These are phyloP conservation scores for Globisporangium orthogonon DNA, from an alignment of 352 stramenopile species.

Conservation along the genomic window DNA sequence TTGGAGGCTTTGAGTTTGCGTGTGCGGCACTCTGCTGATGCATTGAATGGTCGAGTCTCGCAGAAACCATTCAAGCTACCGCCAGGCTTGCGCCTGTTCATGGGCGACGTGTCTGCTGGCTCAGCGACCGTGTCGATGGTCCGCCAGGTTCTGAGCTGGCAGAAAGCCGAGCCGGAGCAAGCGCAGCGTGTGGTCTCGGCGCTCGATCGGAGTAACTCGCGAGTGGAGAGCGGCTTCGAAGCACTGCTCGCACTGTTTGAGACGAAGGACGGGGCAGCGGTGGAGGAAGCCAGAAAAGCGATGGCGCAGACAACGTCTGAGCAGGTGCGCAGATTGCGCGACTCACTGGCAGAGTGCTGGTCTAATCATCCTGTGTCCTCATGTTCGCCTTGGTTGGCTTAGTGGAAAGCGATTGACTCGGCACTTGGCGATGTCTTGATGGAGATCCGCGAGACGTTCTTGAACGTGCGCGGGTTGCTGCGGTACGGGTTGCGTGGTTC, in stretches of 20 bases:
- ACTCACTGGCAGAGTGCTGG: too few species aligned
- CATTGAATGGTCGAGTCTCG: neutral
- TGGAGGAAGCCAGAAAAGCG: neutral
- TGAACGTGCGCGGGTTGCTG: constrained; percentile 70
- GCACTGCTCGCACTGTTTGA: constrained; percentile 10
- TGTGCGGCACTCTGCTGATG: neutral
- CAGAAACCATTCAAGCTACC: constrained; percentile 65
- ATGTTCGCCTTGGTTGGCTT: neutral
- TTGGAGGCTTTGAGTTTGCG: neutral
- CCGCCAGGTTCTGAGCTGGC: constrained; percentile 35
- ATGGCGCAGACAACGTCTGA: constrained; percentile 12
- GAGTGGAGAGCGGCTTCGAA: constrained; percentile 22
- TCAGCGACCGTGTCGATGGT: constrained; percentile 88
- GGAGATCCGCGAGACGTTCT: constrained; percentile 67
- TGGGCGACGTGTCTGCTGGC: constrained; percentile 94
- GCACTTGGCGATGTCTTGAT: constrained; percentile 36
- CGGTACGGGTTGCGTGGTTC: constrained; percentile 28
- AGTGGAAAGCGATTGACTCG: constrained; percentile 41
- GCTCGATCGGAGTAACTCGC: constrained; percentile 28
- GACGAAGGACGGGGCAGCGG: neutral
- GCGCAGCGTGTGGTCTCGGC: constrained; percentile 23
- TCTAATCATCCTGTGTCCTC: neutral
- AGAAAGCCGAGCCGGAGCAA: constrained; percentile 25
- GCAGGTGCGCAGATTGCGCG: constrained; percentile 15
- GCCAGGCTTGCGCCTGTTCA: constrained; percentile 81